Evolutionary conservation across 495 filamentous ascomycete genomes (phyloP).

Genomic region (Darksidea phi): DNA sequence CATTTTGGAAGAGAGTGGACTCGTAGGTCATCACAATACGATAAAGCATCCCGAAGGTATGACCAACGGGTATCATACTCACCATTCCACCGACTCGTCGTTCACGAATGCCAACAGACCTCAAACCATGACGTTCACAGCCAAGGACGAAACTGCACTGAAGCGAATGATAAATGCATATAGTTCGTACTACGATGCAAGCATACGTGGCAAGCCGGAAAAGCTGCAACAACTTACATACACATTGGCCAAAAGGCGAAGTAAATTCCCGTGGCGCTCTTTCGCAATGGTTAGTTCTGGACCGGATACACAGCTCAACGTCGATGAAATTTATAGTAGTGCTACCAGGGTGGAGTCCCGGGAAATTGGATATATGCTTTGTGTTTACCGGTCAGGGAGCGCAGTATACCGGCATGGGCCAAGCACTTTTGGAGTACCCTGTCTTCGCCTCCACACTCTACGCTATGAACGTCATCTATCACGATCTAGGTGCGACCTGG

Average conservation of each 20-base stretch:
- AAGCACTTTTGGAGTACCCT: constrained; percentile 28
- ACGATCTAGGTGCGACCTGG: neutral
- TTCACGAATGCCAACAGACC: neutral
- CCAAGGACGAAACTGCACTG: neutral
- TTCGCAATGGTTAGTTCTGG: neutral
- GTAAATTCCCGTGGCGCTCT: neutral
- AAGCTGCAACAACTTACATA: neutral
- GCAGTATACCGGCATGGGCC: constrained; percentile 4
- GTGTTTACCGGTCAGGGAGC: constrained; percentile 17
- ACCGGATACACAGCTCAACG: neutral
- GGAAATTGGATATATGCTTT: neutral
- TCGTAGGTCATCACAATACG: neutral
- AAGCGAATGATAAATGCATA: neutral
- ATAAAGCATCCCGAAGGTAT: too few relatives aligned
- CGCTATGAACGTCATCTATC: neutral
- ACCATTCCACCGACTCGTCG: neutral
- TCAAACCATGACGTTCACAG: too few relatives aligned
- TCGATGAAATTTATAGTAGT: constrained; percentile 25
- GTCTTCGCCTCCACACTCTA: constrained; percentile 40
- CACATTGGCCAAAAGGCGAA: neutral
- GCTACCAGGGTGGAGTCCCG: constrained; percentile 14
- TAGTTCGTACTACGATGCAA: neutral
- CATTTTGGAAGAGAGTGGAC: constrained; percentile 4
- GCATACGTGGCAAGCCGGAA: neutral
- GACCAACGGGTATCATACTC: neutral